These are phyloP conservation scores for Colletotrichum tropicale DNA, from an alignment of 2,329 filamentous ascomycete genomes.

Conservation along the genomic window DNA sequence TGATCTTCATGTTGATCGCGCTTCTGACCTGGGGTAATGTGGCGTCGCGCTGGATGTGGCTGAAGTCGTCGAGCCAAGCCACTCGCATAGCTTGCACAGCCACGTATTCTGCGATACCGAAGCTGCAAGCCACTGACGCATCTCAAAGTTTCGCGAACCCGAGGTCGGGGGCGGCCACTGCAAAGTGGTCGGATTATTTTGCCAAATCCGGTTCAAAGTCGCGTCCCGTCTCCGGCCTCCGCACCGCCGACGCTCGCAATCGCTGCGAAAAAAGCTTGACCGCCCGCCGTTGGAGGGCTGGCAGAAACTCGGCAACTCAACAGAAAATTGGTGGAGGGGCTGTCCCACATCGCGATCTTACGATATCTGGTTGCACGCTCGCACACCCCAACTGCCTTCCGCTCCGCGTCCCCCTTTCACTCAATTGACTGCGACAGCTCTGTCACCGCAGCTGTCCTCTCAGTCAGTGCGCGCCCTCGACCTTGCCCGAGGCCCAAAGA, in stretches of 20 bases:
- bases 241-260: neutral
- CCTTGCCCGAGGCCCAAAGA: neutral
- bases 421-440: conserved; percentile 3
- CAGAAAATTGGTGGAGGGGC: conserved; percentile 19
- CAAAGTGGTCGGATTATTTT: conserved; percentile 3
- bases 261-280: conserved; percentile 1
- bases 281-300: conserved; percentile 8
- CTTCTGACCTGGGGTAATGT: neutral
- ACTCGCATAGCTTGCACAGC: neutral
- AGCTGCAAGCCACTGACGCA: neutral
- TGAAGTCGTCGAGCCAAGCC: neutral
- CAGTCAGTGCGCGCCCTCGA: neutral
- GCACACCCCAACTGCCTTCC: neutral
- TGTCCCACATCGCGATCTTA: conserved; percentile 14
- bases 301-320: conserved; percentile 17
- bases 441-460: neutral
- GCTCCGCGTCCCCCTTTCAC: neutral
- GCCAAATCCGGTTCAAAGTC: neutral
- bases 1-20: neutral
- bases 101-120: neutral
- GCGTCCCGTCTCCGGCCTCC: neutral
- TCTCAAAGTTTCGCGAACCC: neutral
- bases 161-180: neutral
- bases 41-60: neutral
- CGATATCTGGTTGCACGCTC: conserved; percentile 6